Conservation (phyloP, 2,329 filamentous ascomycete species). For the Ascochyta pisi region DNA sequence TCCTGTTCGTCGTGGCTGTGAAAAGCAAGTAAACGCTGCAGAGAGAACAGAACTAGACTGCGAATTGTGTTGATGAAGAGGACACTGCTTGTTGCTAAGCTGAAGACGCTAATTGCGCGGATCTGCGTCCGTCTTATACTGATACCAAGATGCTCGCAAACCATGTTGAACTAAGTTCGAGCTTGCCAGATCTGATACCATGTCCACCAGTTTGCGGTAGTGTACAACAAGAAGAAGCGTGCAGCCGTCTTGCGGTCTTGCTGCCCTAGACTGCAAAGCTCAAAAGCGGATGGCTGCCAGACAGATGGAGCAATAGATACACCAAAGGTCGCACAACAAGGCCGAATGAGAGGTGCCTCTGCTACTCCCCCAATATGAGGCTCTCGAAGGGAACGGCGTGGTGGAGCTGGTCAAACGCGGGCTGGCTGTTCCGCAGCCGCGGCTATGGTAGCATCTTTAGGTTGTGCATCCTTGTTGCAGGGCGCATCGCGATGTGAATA, state of each 20-base stretch:
- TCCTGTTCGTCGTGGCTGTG: constrained; percentile 42
- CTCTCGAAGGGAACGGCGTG: constrained; percentile 35
- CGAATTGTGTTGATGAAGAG: constrained; percentile 26
- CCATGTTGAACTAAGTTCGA: constrained; percentile 34
- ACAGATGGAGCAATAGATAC: constrained; percentile 47
- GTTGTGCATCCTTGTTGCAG: constrained; percentile 47
- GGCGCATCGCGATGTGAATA: constrained; percentile 29
- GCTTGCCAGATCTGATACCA: constrained; percentile 31
- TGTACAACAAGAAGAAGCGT: constrained; percentile 38
- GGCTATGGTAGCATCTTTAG: constrained; percentile 51
- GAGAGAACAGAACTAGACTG: constrained; percentile 26
- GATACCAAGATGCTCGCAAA: constrained; percentile 23
- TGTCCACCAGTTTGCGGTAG: constrained; percentile 29
- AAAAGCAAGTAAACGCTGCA: constrained; percentile 44
- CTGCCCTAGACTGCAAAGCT: constrained; percentile 28
- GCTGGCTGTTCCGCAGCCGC: constrained; percentile 53
- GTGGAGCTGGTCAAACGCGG: constrained; percentile 49
- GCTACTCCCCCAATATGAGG: constrained; percentile 31
- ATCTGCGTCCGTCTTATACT: constrained; percentile 47
- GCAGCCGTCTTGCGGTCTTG: constrained; percentile 35
- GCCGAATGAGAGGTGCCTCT: constrained; percentile 36
- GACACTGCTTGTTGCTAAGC: constrained; percentile 31
- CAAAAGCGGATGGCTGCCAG: constrained; percentile 40
- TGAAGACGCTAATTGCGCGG: constrained; percentile 39
- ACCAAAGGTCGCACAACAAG: constrained; percentile 41